Percentiles rank a stretch among this genome's conserved stretches.
Conservation (phyloP, 495 filamentous ascomycete species). For the Parachaetomium inaequale region DNA sequence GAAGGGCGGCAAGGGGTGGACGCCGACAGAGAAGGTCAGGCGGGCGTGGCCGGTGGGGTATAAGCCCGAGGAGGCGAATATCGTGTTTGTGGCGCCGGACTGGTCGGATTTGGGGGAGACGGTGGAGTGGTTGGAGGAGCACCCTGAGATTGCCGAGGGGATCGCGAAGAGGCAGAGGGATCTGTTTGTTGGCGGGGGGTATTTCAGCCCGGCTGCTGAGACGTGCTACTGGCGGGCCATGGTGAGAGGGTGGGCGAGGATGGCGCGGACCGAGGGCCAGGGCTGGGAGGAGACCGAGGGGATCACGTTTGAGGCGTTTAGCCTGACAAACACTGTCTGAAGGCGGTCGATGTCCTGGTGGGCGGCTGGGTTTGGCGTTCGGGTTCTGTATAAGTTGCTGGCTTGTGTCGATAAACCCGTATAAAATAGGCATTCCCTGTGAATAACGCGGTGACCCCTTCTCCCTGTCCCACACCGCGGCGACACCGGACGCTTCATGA, state of each 20-base stretch:
- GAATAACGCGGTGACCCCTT: background rate
- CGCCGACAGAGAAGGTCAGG: constrained; percentile 19
- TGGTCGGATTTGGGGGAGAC: constrained; percentile 50
- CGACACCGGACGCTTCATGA: background rate
- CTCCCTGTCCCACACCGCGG: background rate
- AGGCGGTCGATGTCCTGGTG: background rate
- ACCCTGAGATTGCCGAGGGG: constrained; percentile 42
- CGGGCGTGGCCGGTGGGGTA: constrained; percentile 40
- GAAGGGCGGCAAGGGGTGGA: constrained; percentile 17
- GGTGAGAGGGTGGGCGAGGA: constrained; percentile 45
- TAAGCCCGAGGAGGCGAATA: constrained; percentile 43
- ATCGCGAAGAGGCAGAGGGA: constrained; percentile 50
- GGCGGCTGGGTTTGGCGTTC: background rate
- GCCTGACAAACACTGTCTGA: constrained; percentile 27
- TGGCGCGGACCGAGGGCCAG: constrained; percentile 36
- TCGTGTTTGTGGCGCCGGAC: constrained; percentile 51
- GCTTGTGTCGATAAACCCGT: background rate
- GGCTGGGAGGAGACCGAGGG: constrained; percentile 35
- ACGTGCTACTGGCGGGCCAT: constrained; percentile 53
- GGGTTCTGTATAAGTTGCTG: background rate
- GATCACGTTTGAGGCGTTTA: constrained; percentile 44
- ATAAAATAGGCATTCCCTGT: background rate
- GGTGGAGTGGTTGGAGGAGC: constrained; percentile 41
- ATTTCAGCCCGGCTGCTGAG: constrained; percentile 50
- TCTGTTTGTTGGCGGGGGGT: constrained; percentile 43